Evolutionary conservation across 805 yeast species (phyloP).

Genomic region (Wickerhamomyces ciferrii): DNA sequence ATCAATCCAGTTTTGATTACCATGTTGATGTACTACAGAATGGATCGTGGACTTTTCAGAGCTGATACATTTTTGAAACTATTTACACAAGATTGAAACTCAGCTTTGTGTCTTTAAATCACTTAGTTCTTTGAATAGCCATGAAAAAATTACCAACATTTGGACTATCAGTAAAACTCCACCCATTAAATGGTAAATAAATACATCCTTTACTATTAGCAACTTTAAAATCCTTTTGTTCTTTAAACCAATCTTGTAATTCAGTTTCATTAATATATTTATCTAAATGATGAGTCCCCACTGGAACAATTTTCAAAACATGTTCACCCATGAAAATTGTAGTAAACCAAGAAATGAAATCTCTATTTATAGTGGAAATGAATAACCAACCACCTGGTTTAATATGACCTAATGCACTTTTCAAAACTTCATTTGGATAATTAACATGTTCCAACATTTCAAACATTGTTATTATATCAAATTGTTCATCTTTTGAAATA

Average conservation of each 20-base stretch:
- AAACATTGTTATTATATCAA: constrained; percentile 82
- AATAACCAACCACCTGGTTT: constrained; percentile 76
- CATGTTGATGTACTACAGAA: no score
- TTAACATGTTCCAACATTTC: constrained; percentile 96
- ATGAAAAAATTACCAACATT: constrained; percentile 81
- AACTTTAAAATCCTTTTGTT: constrained; percentile 47
- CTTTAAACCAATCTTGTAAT: constrained; percentile 58
- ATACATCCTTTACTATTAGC: constrained; percentile 72
- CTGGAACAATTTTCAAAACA: constrained; percentile 75
- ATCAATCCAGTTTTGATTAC: no score
- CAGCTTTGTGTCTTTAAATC: constrained; percentile 22
- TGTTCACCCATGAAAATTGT: constrained; percentile 90
- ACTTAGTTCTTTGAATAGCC: constrained; percentile 58
- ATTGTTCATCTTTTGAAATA: constrained; percentile 39
- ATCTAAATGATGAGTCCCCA: constrained; percentile 83
- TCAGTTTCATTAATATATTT: constrained; percentile 82
- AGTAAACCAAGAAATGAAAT: constrained; percentile 81
- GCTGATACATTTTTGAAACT: no score
- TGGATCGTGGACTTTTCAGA: no score
- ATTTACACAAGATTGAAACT: no score
- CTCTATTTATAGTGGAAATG: constrained; percentile 89
- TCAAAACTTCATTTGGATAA: constrained; percentile 67
- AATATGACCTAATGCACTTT: constrained; percentile 62
- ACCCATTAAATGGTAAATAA: constrained; percentile 79
- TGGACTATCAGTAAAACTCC: constrained; percentile 63